Evolutionary conservation across 495 filamentous ascomycete genomes (phyloP), one percentile per base, ranked within the genome.

Genomic region (Neurospora tetrasperma): DNA sequence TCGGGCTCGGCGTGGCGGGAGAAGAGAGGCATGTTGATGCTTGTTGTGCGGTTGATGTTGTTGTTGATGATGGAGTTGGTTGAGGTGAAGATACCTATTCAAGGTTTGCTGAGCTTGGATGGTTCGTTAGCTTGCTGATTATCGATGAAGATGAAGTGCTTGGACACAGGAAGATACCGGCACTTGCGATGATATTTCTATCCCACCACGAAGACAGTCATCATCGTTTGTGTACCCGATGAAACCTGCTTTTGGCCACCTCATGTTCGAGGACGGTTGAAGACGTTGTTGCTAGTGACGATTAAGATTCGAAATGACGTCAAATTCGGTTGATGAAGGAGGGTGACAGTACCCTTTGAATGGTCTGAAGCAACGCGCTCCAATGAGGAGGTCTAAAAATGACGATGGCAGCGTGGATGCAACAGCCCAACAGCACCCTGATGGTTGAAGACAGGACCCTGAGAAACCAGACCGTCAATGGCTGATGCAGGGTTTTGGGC

Each of bases 11-110:
- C 70, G 76, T 81, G 79, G 72, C 81, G 82, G 40, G 81, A 82
- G 80, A 87, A 87, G 71, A 87, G 76, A 79, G 84, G 83, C 84
- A 87, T 87, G 40, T 74, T 83, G 75, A 70, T 66, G 73, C 27
- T 42, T 18, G 72, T 66, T 48, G 20, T 59, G 8, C 71, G 42
- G 42, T 46, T 4, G 43, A 9, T n/a, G 43, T 46, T n/a, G 43
- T 46, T 10, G 20, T 54, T 68, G 20, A 23, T 42, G 11, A 35
- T n/a, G 43, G 9, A 1, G 20, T 43, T 68, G 20, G 20, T 44
- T 7, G 40, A 66, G 62, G 7, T 71, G 69, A 46, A 31, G 35
- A 48, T 43, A n/a, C n/a, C n/a, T n/a, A 8, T 18, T 10, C 71
- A 12, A 18, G 8, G 11, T 14, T 9, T 54, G 20, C 23, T 31